A percentile compares a stretch with the other conserved stretches of the same genome.
phyloP scores from a whole-genome alignment of 768 basidiomycete genomes.

The Lentinula aciculospora region DNA sequence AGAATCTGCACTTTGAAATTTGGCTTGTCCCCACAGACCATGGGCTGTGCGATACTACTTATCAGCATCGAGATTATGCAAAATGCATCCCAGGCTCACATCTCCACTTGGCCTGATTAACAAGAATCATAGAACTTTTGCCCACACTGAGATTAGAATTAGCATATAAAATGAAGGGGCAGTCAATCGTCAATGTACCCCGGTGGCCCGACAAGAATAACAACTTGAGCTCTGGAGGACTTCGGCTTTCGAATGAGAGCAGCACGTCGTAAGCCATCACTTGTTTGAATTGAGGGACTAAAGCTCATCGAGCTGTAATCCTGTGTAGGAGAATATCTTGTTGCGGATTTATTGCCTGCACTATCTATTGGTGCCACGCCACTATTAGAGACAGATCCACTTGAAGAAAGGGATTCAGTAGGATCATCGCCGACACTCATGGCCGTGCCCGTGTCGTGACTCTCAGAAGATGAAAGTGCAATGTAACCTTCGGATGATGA shows the following conservation, averaged over 20 bases:
- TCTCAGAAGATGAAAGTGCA: constrained; percentile 27
- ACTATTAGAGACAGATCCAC: constrained; percentile 27
- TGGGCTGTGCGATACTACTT: constrained; percentile 36
- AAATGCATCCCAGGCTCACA: constrained; percentile 27
- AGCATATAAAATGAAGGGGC: background rate
- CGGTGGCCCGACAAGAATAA: constrained; percentile 59
- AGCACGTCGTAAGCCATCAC: constrained; percentile 38
- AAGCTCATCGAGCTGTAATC: constrained; percentile 20
- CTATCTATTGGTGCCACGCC: background rate
- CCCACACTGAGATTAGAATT: constrained; percentile 37
- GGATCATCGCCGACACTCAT: constrained; percentile 30
- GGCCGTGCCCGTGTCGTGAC: constrained; percentile 22
- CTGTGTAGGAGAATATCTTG: constrained; percentile 16
- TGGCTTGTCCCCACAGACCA: constrained; percentile 74
- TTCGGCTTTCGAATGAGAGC: constrained; percentile 38
- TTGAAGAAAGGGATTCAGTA: constrained; percentile 39
- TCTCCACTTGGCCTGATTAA: constrained; percentile 69
- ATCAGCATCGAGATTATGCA: background rate
- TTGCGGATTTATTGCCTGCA: background rate
- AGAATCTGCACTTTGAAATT: constrained; percentile 59
- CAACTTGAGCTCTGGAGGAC: constrained; percentile 47
- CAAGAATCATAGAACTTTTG: constrained; percentile 69
- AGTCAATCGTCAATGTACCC: constrained; percentile 34
- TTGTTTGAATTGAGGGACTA: constrained; percentile 28
- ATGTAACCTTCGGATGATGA: constrained; percentile 36